Base-by-base conservation (phyloP, 2,329 filamentous ascomycete species). In the Juglanconis oblonga region DNA sequence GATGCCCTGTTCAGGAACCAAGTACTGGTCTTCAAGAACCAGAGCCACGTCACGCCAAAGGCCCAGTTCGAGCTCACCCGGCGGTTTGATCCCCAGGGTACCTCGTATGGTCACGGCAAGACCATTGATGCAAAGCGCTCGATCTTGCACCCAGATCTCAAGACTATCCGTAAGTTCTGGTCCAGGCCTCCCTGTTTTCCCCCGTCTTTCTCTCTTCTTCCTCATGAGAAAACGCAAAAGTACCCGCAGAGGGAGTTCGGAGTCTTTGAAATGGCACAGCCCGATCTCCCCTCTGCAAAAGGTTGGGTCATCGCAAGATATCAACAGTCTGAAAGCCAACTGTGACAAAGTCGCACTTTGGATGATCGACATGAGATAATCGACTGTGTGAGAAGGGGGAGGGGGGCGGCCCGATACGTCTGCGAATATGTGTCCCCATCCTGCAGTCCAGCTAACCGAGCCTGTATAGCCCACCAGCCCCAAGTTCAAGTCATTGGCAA, bases 401-500 rank as follows among this genome's bases (percentile, higher is more conserved):
- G 17, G 17, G 17, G 17, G 2, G 17, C 17, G 17, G 17, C 17
- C 17, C 17, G 17, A 24, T 24, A 24, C 17, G 17, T 24, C 2
- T 24, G 17, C 17, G 17, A 24, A 24, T 24, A 24, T 24, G 17
- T 24, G 17, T 24, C 17, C 2, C 5, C 42, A 17, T 45, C 14
- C 42, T n/a, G 13, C 9, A 45, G 14, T 7, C 42, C 14, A 45
- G 47, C 47, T 42, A 24, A 51, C 29, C 8, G 9, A 42, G 42
- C 8, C 8, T 51, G 4, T 11, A 9, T 38, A 57, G 55, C 90
- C 0, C 87, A 91, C 66, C 90, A 93, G 71, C 88, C 90, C 0
- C 89, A 93, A 64, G 87, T 91, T 1, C 90, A 93, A 68, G 86
- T 92, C 57, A 92, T 93, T 62, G 90, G 90, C 45, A 91, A 93